Percentiles rank a stretch among this genome's conserved stretches.
Conservation (phyloP, 1,284 basidiomycete species). For the Rhodotorula sp. region DNA sequence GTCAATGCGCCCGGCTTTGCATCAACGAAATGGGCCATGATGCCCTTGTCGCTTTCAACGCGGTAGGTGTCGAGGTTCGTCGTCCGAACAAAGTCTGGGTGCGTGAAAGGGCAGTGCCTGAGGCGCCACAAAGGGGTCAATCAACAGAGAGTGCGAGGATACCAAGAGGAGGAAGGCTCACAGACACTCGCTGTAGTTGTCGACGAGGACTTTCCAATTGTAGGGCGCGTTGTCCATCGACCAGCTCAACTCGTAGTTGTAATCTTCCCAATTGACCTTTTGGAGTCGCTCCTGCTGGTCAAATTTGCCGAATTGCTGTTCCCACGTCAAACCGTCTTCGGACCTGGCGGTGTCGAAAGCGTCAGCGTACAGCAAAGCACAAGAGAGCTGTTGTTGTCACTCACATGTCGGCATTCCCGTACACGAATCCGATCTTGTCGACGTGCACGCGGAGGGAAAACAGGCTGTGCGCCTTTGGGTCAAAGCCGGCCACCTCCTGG, state of each 20-base stretch:
- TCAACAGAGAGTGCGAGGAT: too few species aligned
- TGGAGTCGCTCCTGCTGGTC: slow-evolving; percentile 11
- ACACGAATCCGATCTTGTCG: slow-evolving; percentile 11
- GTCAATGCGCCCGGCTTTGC: slow-evolving; percentile 13
- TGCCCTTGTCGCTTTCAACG: background rate
- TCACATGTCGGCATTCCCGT: slow-evolving; percentile 12
- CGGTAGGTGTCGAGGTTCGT: slow-evolving; percentile 4
- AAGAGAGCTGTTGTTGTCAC: background rate
- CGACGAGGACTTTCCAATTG: slow-evolving; percentile 10
- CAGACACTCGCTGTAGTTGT: slow-evolving; percentile 9
- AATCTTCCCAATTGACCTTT: slow-evolving; percentile 5
- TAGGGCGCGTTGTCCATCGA: slow-evolving; percentile 2
- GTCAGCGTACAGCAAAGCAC: too few species aligned
- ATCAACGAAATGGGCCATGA: slow-evolving; percentile 13
- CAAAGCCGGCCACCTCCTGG: slow-evolving; percentile 9
- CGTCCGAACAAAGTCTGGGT: slow-evolving; percentile 15
- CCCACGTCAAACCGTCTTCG: slow-evolving; percentile 3
- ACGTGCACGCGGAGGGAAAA: slow-evolving; percentile 3
- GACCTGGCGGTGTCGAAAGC: slow-evolving; percentile 11
- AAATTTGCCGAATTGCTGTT: slow-evolving; percentile 10
- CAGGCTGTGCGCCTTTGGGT: slow-evolving; percentile 6
- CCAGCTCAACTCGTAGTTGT: slow-evolving; percentile 1
- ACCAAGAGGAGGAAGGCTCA: too few species aligned
- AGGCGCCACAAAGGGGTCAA: background rate
- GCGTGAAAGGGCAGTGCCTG: slow-evolving; percentile 7